A percentile compares a stretch with the other conserved stretches of the same genome.
phyloP scores from a whole-genome alignment of 495 filamentous ascomycete genomes.

The Hypoxylon crocopeplum region DNA sequence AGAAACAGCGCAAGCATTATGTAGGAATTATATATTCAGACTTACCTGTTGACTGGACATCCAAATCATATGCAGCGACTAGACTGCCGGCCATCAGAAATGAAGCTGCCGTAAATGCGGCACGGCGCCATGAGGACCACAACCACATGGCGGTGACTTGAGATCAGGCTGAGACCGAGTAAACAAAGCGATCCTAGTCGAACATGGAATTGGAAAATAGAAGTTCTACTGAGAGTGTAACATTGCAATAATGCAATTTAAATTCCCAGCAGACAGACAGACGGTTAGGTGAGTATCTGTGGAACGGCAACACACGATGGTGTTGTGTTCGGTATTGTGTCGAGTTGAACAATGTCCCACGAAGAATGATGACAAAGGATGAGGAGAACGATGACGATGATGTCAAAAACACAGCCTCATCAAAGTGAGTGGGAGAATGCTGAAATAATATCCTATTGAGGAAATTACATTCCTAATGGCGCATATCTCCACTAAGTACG shows the following conservation, averaged over 20 bases:
- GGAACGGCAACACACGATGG: slow-evolving; percentile 10
- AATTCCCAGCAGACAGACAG: slow-evolving; percentile 6
- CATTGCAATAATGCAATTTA: slow-evolving; percentile 19
- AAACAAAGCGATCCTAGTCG: slow-evolving; percentile 4
- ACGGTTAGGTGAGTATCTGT: neutral
- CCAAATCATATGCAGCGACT: slow-evolving; percentile 26
- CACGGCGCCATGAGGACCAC: slow-evolving; percentile 20
- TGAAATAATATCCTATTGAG: slow-evolving; percentile 9
- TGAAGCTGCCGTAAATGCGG: slow-evolving; percentile 22
- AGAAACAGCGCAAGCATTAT: slow-evolving; percentile 5
- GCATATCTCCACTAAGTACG: slow-evolving; percentile 4
- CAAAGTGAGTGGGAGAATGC: neutral
- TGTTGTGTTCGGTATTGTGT: slow-evolving; percentile 1
- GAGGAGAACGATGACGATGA: slow-evolving; percentile 5
- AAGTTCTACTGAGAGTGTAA: slow-evolving; percentile 14
- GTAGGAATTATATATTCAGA: neutral
- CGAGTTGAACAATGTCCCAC: neutral
- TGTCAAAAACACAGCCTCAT: slow-evolving; percentile 4
- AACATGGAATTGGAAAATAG: slow-evolving; percentile 20
- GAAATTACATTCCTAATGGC: slow-evolving; percentile 30
- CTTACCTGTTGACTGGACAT: slow-evolving; percentile 29
- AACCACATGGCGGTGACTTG: slow-evolving; percentile 22
- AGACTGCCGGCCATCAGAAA: slow-evolving; percentile 12
- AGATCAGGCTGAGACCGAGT: slow-evolving; percentile 16
- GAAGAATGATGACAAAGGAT: slow-evolving; percentile 28